Percentiles rank a stretch among this genome's conserved stretches.
phyloP scores from a whole-genome alignment of 2,329 filamentous ascomycete species.

The Madurella mycetomatis region DNA sequence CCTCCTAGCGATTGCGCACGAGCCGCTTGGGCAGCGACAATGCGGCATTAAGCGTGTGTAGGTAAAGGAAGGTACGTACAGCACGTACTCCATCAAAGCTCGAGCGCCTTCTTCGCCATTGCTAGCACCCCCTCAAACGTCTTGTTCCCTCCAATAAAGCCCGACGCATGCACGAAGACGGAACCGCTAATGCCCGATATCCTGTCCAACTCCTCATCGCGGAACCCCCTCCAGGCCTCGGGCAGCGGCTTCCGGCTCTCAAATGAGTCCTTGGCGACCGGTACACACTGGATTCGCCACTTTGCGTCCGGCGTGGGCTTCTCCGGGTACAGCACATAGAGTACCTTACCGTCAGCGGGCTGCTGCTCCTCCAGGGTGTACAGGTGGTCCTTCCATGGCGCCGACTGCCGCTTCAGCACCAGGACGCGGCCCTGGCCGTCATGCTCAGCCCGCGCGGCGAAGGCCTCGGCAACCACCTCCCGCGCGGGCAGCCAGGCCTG shows the following conservation, averaged over 20 bases:
- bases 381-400: constrained; percentile 95
- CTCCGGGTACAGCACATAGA: constrained; percentile 92
- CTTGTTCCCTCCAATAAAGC: constrained; percentile 94
- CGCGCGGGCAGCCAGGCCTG: constrained; percentile 84
- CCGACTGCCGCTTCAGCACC: constrained; percentile 69
- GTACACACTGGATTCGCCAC: constrained; percentile 94
- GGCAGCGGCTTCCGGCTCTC: constrained; percentile 87
- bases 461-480: constrained; percentile 70
- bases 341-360: constrained; percentile 50
- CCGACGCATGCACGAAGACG: constrained; percentile 89
- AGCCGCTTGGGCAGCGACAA: constrained; percentile 13
- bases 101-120: constrained; percentile 76
- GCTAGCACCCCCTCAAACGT: constrained; percentile 81
- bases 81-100: constrained; percentile 17
- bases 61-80: not conserved
- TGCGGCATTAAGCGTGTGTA: not conserved
- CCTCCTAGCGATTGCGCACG: not conserved
- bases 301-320: constrained; percentile 68
- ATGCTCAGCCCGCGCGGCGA: constrained; percentile 60
- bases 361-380: constrained; percentile 74
- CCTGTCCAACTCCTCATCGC: constrained; percentile 78
- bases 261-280: constrained; percentile 78
- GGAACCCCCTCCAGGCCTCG: constrained; percentile 84
- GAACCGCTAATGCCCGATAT: constrained; percentile 66
- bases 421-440: constrained; percentile 75